A percentile compares a stretch with the other conserved stretches of the same genome.
Conservation (phyloP, 164 flowering plant genomes). For the Aristolochia contorta region DNA sequence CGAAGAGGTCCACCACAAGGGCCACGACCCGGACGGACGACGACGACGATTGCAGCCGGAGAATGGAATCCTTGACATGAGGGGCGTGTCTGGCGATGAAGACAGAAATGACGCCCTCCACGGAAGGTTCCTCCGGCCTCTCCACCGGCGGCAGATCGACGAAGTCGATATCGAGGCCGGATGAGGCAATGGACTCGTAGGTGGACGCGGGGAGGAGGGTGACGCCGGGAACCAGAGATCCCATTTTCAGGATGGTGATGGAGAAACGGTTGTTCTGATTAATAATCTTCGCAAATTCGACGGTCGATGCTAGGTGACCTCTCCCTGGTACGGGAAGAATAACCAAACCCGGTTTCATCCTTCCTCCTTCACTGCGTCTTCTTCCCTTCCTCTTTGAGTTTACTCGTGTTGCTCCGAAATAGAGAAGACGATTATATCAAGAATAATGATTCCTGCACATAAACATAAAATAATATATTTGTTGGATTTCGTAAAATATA, state of each 20-base stretch:
- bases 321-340: slow-evolving; percentile 9
- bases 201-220: not conserved
- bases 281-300: slow-evolving; percentile 10
- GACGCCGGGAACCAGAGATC: too few relatives aligned
- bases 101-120: too few relatives aligned
- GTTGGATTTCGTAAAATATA: too few relatives aligned
- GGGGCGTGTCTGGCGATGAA: slow-evolving; percentile 7
- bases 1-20: slow-evolving; percentile 19
- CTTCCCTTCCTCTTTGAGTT: too few relatives aligned
- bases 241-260: slow-evolving; percentile 10
- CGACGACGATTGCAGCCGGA: too few relatives aligned
- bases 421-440: too few relatives aligned
- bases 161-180: slow-evolving; percentile 6
- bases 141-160: slow-evolving; percentile 4
- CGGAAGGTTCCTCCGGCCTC: not conserved
- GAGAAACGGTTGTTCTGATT: slow-evolving; percentile 4
- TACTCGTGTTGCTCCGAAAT: too few relatives aligned
- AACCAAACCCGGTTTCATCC: slow-evolving; percentile 7
- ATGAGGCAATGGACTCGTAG: not conserved
- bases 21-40: slow-evolving; percentile 3
- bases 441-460: too few relatives aligned
- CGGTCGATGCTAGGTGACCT: slow-evolving; percentile 12
- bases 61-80: slow-evolving; percentile 1
- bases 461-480: too few relatives aligned
- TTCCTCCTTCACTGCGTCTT: not conserved